Conservation (phyloP, 805 yeast genomes). For the Soucietia sequanensis region DNA sequence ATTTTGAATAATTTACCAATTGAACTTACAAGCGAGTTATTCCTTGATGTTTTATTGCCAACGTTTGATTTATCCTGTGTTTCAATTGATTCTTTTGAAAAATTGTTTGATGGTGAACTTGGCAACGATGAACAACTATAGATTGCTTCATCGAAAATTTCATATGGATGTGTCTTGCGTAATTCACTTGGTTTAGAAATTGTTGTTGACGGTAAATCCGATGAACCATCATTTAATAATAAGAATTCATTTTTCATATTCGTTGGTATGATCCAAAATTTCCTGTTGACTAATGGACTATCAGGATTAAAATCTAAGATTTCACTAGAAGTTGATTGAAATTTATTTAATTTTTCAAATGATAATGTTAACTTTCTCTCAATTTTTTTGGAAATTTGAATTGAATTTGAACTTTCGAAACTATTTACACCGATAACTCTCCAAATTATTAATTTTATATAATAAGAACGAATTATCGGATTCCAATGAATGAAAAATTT, state of each 20-base stretch:
- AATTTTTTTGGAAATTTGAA: slow-evolving; percentile 28
- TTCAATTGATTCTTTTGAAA: background rate
- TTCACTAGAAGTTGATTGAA: slow-evolving; percentile 24
- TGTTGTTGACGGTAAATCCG: slow-evolving; percentile 11
- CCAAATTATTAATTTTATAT: slow-evolving; percentile 67
- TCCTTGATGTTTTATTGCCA: slow-evolving; percentile 7
- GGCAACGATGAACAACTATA: slow-evolving; percentile 38
- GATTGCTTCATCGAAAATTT: slow-evolving; percentile 64
- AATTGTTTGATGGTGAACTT: slow-evolving; percentile 1
- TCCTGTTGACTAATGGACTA: slow-evolving; percentile 47
- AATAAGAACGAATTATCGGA: slow-evolving; percentile 71
- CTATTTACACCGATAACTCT: slow-evolving; percentile 49
- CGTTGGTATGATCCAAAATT: slow-evolving; percentile 42
- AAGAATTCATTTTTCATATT: slow-evolving; percentile 23
- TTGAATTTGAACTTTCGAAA: slow-evolving; percentile 31
- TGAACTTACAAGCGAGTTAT: slow-evolving; percentile 28
- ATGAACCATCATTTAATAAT: slow-evolving; percentile 9
- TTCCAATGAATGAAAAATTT: slow-evolving; percentile 74
- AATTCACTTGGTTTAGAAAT: slow-evolving; percentile 30
- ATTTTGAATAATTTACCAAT: slow-evolving; percentile 36
- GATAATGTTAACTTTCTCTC: slow-evolving; percentile 30
- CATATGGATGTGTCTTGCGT: slow-evolving; percentile 57
- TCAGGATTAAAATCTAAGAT: slow-evolving; percentile 30
- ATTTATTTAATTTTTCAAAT: slow-evolving; percentile 21
- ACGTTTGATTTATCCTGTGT: slow-evolving; percentile 3